A percentile compares a stretch with the other conserved stretches of the same genome.
Conservation (phyloP, 192 early-diverging fungal genomes). For the Coemansia sp. region DNA sequence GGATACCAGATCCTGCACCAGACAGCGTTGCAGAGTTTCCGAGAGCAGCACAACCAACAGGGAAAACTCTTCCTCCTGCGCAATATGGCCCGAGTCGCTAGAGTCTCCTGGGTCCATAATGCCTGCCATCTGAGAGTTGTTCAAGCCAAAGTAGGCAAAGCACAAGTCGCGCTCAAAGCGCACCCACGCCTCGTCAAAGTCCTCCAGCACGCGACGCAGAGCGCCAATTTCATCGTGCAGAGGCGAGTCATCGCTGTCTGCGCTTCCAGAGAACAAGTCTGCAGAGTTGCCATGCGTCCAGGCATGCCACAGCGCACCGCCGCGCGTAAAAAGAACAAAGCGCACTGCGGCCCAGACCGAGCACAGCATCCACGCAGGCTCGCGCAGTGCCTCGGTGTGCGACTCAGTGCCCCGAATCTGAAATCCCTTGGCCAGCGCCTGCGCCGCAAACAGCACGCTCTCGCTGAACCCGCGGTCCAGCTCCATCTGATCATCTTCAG, state of each 20-base stretch:
- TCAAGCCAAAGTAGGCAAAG: slow-evolving; percentile 68
- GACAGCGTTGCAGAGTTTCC: slow-evolving; percentile 58
- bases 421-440: slow-evolving; percentile 64
- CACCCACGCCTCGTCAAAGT: slow-evolving; percentile 69
- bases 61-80: slow-evolving; percentile 44
- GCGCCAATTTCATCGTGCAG: slow-evolving; percentile 22
- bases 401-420: slow-evolving; percentile 69
- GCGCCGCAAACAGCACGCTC: slow-evolving; percentile 70
- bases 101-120: slow-evolving; percentile 57
- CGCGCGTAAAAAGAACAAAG: slow-evolving; percentile 51
- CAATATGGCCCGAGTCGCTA: slow-evolving; percentile 17
- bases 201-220: slow-evolving; percentile 58
- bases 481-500: slow-evolving; percentile 69
- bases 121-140: slow-evolving; percentile 44
- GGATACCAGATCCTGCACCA: slow-evolving; percentile 31
- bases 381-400: slow-evolving; percentile 55
- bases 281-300: slow-evolving; percentile 13
- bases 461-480: slow-evolving; percentile 67
- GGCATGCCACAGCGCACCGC: slow-evolving; percentile 16
- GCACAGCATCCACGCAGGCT: slow-evolving; percentile 57
- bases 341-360: slow-evolving; percentile 59
- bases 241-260: not conserved
- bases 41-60: slow-evolving; percentile 62
- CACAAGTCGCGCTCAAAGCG: slow-evolving; percentile 69
- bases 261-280: not conserved